These are phyloP conservation scores for Furcasterigmium furcatum DNA, from an alignment of 2,329 filamentous ascomycete genomes.

Conservation along the genomic window DNA sequence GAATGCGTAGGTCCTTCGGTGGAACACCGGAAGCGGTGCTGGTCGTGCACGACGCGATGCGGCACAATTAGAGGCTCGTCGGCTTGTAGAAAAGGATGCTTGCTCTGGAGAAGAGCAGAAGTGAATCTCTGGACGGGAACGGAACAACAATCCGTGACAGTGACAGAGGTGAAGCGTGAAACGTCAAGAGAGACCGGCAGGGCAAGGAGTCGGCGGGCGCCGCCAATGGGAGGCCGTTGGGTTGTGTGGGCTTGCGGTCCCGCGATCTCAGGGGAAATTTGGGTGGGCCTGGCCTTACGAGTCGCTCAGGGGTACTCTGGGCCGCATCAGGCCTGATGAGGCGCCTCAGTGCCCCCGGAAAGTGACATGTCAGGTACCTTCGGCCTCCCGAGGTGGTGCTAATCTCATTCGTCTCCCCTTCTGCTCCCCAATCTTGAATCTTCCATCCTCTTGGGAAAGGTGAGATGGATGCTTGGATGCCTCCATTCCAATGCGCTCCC, in stretches of 20 bases:
- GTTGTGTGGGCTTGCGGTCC: not conserved
- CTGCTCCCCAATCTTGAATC: not conserved
- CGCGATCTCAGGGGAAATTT: slow-evolving; percentile 4
- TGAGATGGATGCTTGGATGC: not conserved
- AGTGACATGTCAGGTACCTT: not conserved
- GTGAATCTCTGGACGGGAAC: not conserved
- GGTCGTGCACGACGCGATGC: no score
- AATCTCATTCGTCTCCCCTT: slow-evolving; percentile 2
- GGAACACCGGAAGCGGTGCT: no score
- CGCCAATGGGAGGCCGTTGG: slow-evolving; percentile 13
- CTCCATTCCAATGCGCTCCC: not conserved
- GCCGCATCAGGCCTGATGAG: no score
- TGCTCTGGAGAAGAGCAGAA: not conserved
- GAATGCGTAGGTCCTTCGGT: no score
- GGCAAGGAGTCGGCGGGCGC: slow-evolving; percentile 1
- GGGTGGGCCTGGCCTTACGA: not conserved
- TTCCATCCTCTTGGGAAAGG: not conserved
- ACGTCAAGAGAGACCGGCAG: slow-evolving; percentile 16
- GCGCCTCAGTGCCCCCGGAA: not conserved
- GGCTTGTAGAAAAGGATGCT: not conserved
- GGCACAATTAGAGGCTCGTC: no score
- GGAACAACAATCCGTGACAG: slow-evolving; percentile 22
- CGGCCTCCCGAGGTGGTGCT: not conserved
- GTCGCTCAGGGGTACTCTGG: not conserved
- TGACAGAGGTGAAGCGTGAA: slow-evolving; percentile 20